Evolutionary conservation across 176 grass and related monocot species (phyloP), one percentile per base, ranked within the genome.

Genomic region (Oryza coarctata): DNA sequence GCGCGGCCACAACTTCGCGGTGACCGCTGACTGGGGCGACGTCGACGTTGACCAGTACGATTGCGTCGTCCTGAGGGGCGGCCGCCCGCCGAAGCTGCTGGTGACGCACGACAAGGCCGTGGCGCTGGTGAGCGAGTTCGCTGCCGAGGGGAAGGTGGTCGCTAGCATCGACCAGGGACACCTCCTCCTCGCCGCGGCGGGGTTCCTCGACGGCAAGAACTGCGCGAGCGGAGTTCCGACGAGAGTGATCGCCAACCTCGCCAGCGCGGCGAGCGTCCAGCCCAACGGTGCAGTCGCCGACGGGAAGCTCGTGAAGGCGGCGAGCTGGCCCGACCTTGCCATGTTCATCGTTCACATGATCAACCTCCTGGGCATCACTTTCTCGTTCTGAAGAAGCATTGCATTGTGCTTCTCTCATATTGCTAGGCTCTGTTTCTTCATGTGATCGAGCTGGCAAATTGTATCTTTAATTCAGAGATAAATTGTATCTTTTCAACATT

Each of bases 111-210:
- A 76, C 9, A 31, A 18, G 10, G 83, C 44, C 1, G 77, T 86
- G 77, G 74, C 23, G 63, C 58, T 89, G 8, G 67, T 89, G 17
- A 22, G 0, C 22, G 29, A 76, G 77, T 86, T 89, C 67, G 62
- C 52, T 0, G 82, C 30, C 20, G 77, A 52, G 34, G 77, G 73
- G 12, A 89, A 86, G 83, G 63, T 86, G 13, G 70, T 89, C 31
- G 83, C 77, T 44, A 82, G 77, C 43, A 65, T 89, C 34, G 75
- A 76, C 52, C 77, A 86, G 73, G 87, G 87, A 0, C 83, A 89
- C 49, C 70, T 89, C 6, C 29, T 86, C 20, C 83, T 89, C 68
- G 87, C 87, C 7, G 27, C 68, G 1, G 62, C 83, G 12, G 82
- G 87, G 27, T 20, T 86, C 63, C 63, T 89, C 18, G 14, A 31